These are phyloP conservation scores for Leccinum imitatum DNA, from an alignment of 768 basidiomycete genomes.

Conservation along the genomic window DNA sequence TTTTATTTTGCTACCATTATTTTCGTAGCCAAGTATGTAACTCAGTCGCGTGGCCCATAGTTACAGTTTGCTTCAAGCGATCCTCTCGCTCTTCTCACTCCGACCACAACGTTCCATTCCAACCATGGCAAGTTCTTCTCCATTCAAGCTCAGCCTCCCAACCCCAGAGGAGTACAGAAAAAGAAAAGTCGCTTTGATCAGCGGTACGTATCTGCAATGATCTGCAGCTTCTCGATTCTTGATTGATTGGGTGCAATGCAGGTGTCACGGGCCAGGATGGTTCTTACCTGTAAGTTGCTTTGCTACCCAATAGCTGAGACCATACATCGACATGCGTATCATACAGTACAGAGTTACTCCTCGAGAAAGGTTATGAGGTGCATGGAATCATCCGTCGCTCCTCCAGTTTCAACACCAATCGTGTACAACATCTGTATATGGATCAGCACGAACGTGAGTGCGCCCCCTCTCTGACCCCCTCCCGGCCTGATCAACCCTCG, in stretches of 20 bases:
- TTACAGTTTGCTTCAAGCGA: too few species aligned
- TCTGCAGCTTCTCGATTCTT: background rate
- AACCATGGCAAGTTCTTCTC: conserved; percentile 19
- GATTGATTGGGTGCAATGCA: conserved; percentile 32
- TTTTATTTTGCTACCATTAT: too few species aligned
- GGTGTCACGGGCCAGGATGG: conserved; percentile 97
- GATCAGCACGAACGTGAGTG: conserved; percentile 88
- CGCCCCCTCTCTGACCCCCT: background rate
- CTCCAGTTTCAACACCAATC: conserved; percentile 96
- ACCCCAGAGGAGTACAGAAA: conserved; percentile 81
- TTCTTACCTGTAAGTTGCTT: conserved; percentile 78
- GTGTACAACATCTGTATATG: conserved; percentile 89
- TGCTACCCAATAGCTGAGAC: background rate
- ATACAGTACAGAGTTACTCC: conserved; percentile 73
- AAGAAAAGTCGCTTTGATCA: conserved; percentile 92
- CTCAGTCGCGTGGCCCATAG: too few species aligned
- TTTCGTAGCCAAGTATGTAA: too few species aligned
- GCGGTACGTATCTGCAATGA: conserved; percentile 51
- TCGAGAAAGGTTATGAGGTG: conserved; percentile 88
- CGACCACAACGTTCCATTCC: background rate
- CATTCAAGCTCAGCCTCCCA: conserved; percentile 56
- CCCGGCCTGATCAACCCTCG: conserved; percentile 6
- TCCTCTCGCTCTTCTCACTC: background rate
- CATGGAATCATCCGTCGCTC: conserved; percentile 97
- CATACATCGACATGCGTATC: conserved; percentile 5